Percentiles rank a stretch among this genome's conserved stretches.
Evolutionary conservation across 495 filamentous ascomycete species (phyloP).

Genomic region (Neohortaea acidophila): DNA sequence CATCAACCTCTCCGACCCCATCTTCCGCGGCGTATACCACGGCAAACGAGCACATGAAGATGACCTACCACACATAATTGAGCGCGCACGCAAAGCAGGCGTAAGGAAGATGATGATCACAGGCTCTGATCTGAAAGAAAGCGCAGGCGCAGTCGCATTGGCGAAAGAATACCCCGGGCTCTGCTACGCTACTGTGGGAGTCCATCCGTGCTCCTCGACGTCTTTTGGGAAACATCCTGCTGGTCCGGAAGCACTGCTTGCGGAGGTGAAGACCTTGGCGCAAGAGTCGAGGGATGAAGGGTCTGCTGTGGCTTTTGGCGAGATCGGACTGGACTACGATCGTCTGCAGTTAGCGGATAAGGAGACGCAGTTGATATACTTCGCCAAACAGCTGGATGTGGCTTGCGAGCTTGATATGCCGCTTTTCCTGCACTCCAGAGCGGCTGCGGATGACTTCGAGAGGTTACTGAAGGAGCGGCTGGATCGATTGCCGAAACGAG

Average conservation of each 20-base stretch:
- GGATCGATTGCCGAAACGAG: constrained; percentile 46
- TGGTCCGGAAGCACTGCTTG: constrained; percentile 34
- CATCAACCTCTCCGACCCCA: constrained; percentile 83
- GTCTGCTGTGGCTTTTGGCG: constrained; percentile 68
- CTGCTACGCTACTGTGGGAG: constrained; percentile 77
- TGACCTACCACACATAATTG: constrained; percentile 62
- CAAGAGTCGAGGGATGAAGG: constrained; percentile 31
- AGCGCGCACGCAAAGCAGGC: constrained; percentile 58
- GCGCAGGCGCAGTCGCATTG: constrained; percentile 55
- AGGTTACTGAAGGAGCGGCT: constrained; percentile 39
- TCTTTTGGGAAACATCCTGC: constrained; percentile 48
- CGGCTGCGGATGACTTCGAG: constrained; percentile 71
- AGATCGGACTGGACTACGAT: constrained; percentile 95
- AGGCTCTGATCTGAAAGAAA: constrained; percentile 73
- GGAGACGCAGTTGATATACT: constrained; percentile 70
- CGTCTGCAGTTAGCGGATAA: constrained; percentile 61
- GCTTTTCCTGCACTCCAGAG: constrained; percentile 79
- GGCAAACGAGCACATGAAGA: constrained; percentile 64
- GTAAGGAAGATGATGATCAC: constrained; percentile 86
- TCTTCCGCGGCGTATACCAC: constrained; percentile 73
- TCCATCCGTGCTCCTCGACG: constrained; percentile 73
- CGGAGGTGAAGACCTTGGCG: constrained; percentile 42
- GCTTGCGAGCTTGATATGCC: constrained; percentile 66
- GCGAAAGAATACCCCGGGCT: constrained; percentile 57
- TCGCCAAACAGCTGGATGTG: constrained; percentile 62